Base-by-base conservation (phyloP, 2,329 filamentous ascomycete species). In the Cladosporium sp. region DNA sequence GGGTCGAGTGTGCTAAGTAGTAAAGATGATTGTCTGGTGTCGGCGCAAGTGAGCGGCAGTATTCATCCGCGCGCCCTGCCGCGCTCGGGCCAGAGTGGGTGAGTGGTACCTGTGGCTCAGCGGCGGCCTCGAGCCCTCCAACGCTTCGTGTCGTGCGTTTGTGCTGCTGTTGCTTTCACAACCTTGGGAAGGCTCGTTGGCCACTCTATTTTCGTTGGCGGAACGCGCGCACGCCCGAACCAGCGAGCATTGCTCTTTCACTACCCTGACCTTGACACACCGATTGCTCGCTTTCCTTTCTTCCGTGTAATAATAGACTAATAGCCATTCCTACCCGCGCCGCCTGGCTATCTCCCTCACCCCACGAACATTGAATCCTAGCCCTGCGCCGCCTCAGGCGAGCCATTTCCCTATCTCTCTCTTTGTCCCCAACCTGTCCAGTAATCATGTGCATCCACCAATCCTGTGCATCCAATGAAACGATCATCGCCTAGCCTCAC, bases 51-150 rank as follows among this genome's bases (percentile, higher is more conserved):
- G 50, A 29, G 56, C 56, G 26, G 55, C 31, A 31, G 56, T 37
- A 40, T 59, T 40, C 56, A 26, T 31, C 55, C 56, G 59, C 28
- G n/a, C 44, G 46, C 59, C 35, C 46, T 29, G 59, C 26, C 52
- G 26, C n/a, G 56, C 56, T 26, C 37, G 56, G 58, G 31, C 31
- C 29, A 35, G 31, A 33, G 31, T 21, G 33, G 55, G 29, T 37
- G 33, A 57, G 16, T 35, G 31, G 52, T 31, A 29, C 55, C 28
- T 61, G 58, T 61, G 58, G 58, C 58, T 61, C 35, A 61, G 58
- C 37, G 40, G 46, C 33, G 40, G 58, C 58, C 58, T 61, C 55
- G 44, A 61, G 28, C 37, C 58, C 58, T 61, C 40, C 40, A 46
- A 46, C 40, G 40, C n/a, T 46, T 46, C 40, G 40, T 46, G 40